Evolutionary conservation across 2,329 filamentous ascomycete genomes (phyloP).

Genomic region (Blastomyces gilchristii): DNA sequence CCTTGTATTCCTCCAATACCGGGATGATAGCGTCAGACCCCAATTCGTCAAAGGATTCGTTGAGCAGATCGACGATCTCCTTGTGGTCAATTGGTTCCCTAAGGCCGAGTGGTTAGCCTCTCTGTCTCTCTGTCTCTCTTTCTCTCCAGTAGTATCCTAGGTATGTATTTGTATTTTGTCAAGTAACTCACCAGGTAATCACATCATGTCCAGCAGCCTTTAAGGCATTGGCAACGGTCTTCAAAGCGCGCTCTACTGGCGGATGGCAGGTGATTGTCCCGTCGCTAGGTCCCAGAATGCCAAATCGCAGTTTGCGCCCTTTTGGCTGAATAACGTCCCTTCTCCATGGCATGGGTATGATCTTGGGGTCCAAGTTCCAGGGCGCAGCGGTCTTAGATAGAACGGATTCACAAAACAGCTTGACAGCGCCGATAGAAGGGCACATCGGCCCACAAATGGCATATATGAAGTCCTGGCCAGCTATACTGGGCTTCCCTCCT

Average conservation of each 20-base stretch:
- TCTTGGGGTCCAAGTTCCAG: constrained; percentile 33
- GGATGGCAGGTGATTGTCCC: constrained; percentile 29
- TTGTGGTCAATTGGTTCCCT: constrained; percentile 26
- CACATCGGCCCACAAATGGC: constrained; percentile 33
- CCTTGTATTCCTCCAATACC: constrained; percentile 19
- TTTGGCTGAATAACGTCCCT: constrained; percentile 25
- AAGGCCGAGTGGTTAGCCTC: not conserved
- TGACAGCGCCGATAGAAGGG: constrained; percentile 24
- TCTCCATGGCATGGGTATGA: constrained; percentile 31
- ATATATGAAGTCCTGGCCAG: constrained; percentile 32
- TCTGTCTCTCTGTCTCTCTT: not conserved
- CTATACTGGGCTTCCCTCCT: constrained; percentile 28
- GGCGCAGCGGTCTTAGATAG: constrained; percentile 26
- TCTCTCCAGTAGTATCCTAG: constrained; percentile 6
- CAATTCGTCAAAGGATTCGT: constrained; percentile 24
- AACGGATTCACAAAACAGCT: constrained; percentile 29
- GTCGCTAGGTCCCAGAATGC: constrained; percentile 30
- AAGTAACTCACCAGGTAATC: constrained; percentile 22
- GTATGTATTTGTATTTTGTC: not conserved
- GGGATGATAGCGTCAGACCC: constrained; percentile 28
- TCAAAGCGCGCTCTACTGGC: constrained; percentile 29
- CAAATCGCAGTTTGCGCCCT: constrained; percentile 29
- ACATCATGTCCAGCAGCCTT: constrained; percentile 31
- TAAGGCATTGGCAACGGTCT: constrained; percentile 24
- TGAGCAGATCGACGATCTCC: constrained; percentile 22